Conservation (phyloP, 73 alveolate genomes). For the Tetrahymena thermophila region DNA sequence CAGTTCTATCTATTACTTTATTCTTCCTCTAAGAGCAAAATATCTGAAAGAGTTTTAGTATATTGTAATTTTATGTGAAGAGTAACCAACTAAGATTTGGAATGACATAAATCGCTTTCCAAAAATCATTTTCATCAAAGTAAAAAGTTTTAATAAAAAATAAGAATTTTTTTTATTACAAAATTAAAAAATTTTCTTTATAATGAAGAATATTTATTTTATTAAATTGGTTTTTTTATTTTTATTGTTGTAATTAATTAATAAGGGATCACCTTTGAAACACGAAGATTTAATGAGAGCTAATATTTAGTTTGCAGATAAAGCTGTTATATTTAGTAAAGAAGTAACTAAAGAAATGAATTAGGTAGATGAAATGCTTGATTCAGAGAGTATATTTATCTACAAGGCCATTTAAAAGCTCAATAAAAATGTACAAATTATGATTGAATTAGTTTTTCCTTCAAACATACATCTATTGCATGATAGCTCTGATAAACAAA, state of each 20-base stretch:
- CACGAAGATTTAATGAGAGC: conserved; percentile 91
- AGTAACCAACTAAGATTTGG: conserved; percentile 83
- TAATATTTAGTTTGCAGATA: conserved; percentile 94
- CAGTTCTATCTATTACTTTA: conserved; percentile 83
- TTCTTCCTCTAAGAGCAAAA: conserved; percentile 88
- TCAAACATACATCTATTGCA: conserved; percentile 87
- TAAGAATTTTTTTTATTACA: too few relatives aligned
- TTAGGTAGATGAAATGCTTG: conserved; percentile 86
- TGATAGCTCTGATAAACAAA: conserved; percentile 60
- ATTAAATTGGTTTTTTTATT: conserved; percentile 35
- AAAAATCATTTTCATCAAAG: conserved; percentile 61
- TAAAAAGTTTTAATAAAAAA: not conserved
- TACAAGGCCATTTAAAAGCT: conserved; percentile 90
- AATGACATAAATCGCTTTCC: conserved; percentile 83
- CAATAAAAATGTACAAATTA: conserved; percentile 84
- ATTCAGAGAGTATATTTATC: conserved; percentile 87
- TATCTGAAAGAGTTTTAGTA: conserved; percentile 76
- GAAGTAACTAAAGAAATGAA: conserved; percentile 55
- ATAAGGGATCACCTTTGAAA: conserved; percentile 73
- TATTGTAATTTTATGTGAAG: conserved; percentile 79
- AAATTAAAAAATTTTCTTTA: too few relatives aligned
- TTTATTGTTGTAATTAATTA: too few relatives aligned
- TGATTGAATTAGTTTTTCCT: conserved; percentile 88
- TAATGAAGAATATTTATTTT: too few relatives aligned
- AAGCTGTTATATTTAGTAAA: conserved; percentile 92